Evolutionary conservation across 192 early-diverging fungal species (phyloP).

Genomic region (Gigaspora rosea): DNA sequence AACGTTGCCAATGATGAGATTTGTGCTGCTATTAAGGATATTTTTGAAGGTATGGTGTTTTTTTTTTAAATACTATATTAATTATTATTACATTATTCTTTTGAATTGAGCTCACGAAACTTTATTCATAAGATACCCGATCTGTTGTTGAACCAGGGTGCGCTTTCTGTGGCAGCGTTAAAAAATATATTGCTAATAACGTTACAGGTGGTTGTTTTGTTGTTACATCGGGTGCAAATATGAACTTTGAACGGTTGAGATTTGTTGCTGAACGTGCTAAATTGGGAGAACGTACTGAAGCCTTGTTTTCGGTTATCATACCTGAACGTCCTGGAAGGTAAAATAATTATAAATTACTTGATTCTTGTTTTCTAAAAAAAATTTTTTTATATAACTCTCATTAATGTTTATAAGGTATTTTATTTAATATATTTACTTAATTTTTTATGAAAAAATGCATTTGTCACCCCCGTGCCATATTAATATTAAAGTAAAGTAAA

Average conservation of each 20-base stretch:
- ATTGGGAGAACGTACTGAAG: conserved; percentile 92
- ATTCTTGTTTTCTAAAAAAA: neutral
- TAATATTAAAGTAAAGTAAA: no score
- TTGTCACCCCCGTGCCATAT: no score
- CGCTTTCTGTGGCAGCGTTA: conserved; percentile 80
- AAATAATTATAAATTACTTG: conserved; percentile 1
- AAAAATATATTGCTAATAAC: conserved; percentile 70
- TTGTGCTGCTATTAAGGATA: conserved; percentile 89
- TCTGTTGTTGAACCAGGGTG: conserved; percentile 97
- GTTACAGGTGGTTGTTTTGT: conserved; percentile 66
- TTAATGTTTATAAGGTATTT: no score
- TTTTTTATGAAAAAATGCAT: no score
- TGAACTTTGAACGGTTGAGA: conserved; percentile 98
- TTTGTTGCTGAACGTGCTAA: conserved; percentile 96
- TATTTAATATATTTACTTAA: no score
- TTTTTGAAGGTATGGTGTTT: conserved; percentile 60
- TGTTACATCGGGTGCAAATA: conserved; percentile 93
- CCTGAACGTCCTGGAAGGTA: conserved; percentile 86
- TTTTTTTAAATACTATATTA: neutral
- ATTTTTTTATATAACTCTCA: neutral
- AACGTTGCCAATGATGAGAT: conserved; percentile 95
- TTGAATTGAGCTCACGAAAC: neutral
- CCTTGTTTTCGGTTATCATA: conserved; percentile 86
- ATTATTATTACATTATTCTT: neutral
- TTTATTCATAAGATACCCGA: conserved; percentile 68